Conservation (phyloP, 331 rosid species). For the Stylosanthes scabra region DNA sequence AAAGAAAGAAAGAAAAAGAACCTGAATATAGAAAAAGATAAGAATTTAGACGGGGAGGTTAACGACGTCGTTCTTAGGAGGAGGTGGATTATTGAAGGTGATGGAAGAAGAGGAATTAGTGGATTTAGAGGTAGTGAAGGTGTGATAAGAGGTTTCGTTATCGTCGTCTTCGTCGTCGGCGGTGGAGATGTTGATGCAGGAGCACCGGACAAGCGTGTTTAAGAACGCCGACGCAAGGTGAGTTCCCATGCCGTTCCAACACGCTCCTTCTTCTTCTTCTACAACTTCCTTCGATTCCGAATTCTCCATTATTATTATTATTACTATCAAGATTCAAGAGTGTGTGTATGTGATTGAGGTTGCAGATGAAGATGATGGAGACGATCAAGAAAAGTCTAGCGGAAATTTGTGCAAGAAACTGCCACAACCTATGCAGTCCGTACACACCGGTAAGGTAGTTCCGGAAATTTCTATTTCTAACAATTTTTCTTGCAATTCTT, state of each 20-base stretch:
- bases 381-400: background rate
- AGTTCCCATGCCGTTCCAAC: constrained; percentile 60
- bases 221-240: constrained; percentile 85
- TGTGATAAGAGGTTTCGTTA: constrained; percentile 43
- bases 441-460: no score
- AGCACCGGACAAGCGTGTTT: constrained; percentile 74
- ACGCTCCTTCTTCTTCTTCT: constrained; percentile 47
- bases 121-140: constrained; percentile 34
- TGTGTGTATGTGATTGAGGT: no score
- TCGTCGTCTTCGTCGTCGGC: constrained; percentile 60
- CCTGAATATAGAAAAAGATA: background rate
- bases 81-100: constrained; percentile 34
- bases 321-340: no score
- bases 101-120: constrained; percentile 41
- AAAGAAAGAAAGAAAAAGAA: background rate
- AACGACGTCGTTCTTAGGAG: constrained; percentile 41
- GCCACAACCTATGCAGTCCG: no score
- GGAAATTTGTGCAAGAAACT: background rate
- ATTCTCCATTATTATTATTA: background rate
- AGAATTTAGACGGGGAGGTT: constrained; percentile 45
- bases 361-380: background rate
- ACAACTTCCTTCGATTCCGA: no score
- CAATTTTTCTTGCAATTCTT: no score
- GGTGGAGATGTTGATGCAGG: constrained; percentile 83
- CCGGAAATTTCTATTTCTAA: no score